These are phyloP conservation scores for Cutaneotrichosporon mucoides DNA, from an alignment of 1,284 basidiomycete genomes.

Conservation along the genomic window DNA sequence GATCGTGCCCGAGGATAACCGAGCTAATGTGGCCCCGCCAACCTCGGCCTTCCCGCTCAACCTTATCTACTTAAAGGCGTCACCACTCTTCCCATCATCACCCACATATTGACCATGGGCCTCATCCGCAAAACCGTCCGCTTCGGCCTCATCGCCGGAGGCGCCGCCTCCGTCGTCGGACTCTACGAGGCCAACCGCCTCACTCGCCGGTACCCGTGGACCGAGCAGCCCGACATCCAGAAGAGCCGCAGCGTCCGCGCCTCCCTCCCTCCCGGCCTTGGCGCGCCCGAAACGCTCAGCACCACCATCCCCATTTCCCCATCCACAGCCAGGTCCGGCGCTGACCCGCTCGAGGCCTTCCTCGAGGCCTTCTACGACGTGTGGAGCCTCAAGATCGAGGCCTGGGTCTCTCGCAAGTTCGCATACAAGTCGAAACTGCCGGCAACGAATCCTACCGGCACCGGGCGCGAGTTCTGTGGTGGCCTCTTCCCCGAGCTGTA, in stretches of 20 bases:
- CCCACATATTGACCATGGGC: neutral
- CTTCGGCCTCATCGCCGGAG: neutral
- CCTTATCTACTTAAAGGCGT: no score
- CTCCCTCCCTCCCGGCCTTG: neutral
- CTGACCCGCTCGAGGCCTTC: neutral
- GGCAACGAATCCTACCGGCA: neutral
- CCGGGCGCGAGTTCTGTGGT: neutral
- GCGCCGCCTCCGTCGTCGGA: neutral
- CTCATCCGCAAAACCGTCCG: neutral
- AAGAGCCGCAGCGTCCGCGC: neutral
- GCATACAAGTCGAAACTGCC: neutral
- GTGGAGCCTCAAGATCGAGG: neutral
- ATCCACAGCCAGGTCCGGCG: neutral
- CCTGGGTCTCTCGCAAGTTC: neutral
- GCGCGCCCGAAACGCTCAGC: neutral
- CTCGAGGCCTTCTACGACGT: neutral
- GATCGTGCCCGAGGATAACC: no score
- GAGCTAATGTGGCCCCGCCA: no score
- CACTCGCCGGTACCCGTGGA: neutral
- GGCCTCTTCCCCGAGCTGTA: conserved; percentile 2
- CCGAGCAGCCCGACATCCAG: neutral
- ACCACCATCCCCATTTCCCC: neutral
- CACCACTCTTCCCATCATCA: no score
- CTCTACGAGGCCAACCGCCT: neutral
- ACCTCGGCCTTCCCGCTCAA: no score